A percentile compares a stretch with the other conserved stretches of the same genome.
Evolutionary conservation across 225 moss, liverwort and hornwort species (phyloP).

Genomic region (Neckera pumila): DNA sequence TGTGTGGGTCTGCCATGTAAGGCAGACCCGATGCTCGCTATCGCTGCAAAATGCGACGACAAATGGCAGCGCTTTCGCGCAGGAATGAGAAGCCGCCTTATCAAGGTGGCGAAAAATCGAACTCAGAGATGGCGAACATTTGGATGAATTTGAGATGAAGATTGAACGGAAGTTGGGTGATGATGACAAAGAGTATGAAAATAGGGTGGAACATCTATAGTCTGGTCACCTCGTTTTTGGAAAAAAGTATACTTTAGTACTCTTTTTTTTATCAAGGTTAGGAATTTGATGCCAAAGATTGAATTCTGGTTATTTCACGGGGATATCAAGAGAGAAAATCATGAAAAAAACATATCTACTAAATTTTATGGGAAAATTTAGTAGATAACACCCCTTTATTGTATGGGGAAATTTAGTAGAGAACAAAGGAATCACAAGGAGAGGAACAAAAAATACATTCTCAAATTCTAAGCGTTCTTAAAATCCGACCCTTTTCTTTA

Average conservation of each 20-base stretch:
- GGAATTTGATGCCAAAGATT: background rate
- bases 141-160: background rate
- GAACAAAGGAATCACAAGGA: fast-evolving
- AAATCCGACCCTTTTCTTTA: fast-evolving
- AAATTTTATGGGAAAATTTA: no score
- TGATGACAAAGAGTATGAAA: background rate
- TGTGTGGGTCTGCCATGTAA: background rate
- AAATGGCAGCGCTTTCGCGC: background rate
- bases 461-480: no score
- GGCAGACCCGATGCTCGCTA: background rate
- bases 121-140: background rate
- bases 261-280: background rate
- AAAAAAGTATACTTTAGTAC: background rate
- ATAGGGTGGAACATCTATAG: background rate
- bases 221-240: background rate
- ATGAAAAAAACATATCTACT: no score
- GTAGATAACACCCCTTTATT: no score
- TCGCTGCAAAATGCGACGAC: background rate
- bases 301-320: background rate
- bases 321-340: fast-evolving
- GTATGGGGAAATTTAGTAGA: no score
- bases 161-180: background rate
- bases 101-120: background rate
- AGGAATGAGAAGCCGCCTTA: background rate
- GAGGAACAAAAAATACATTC: background rate